Evolutionary conservation across 257 asterid genomes (phyloP).

Genomic region (Salvia miltiorrhiza): DNA sequence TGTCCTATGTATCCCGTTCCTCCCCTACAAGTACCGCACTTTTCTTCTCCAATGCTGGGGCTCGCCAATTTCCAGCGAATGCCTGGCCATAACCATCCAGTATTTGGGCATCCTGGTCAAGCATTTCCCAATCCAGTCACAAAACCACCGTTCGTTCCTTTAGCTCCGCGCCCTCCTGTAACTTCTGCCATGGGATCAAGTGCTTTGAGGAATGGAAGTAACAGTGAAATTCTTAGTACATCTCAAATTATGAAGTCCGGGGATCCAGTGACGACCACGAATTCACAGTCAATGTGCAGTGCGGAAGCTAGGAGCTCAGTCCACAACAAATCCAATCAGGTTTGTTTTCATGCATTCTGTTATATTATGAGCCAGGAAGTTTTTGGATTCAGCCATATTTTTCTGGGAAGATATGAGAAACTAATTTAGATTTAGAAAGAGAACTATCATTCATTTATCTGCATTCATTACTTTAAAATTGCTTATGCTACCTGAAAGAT

Average conservation of each 20-base stretch:
- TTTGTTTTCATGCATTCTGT: conserved; percentile 27
- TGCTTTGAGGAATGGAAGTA: conserved; percentile 28
- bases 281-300: conserved; percentile 27
- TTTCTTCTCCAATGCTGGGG: conserved; percentile 46
- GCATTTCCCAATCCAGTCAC: conserved; percentile 48
- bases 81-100: conserved; percentile 43
- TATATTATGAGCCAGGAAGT: neutral
- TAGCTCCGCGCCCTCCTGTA: conserved; percentile 33
- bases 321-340: conserved; percentile 48
- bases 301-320: conserved; percentile 41
- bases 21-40: conserved; percentile 47
- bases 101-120: conserved; percentile 56
- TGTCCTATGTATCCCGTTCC: conserved; percentile 54
- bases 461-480: neutral
- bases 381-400: neutral
- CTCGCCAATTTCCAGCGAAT: conserved; percentile 47
- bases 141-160: conserved; percentile 43
- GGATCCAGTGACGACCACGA: conserved; percentile 22
- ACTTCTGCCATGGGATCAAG: conserved; percentile 34
- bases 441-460: neutral
- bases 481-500: neutral
- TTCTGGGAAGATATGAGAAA: neutral
- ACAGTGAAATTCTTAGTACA: conserved; percentile 31
- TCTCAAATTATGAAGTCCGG: conserved; percentile 32
- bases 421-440: neutral